Evolutionary conservation across 371 early-diverging fungal genomes (phyloP).

Genomic region (Lichtheimia corymbifera): DNA sequence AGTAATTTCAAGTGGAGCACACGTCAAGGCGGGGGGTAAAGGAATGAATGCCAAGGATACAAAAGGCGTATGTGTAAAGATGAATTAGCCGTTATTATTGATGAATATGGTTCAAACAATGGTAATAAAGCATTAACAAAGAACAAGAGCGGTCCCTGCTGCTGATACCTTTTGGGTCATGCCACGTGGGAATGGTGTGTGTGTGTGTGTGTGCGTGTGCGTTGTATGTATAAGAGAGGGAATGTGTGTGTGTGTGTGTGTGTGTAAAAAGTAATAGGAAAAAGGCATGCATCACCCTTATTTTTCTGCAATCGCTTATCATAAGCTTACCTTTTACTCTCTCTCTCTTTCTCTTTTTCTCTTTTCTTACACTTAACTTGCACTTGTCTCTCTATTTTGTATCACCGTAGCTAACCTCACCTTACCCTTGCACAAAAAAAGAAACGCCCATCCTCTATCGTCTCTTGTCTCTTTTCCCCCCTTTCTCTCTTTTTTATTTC

Average conservation of each 20-base stretch:
- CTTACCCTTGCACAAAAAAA: slow-evolving; percentile 11
- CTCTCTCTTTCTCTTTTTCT: background rate
- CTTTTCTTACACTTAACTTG: background rate
- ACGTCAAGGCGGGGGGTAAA: too few species aligned
- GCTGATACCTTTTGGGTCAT: slow-evolving; percentile 1
- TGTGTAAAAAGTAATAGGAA: too few species aligned
- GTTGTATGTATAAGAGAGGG: too few species aligned
- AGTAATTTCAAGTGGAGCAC: too few species aligned
- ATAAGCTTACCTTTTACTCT: background rate
- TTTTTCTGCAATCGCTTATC: background rate
- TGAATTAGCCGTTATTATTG: too few species aligned
- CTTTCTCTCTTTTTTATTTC: slow-evolving; percentile 9
- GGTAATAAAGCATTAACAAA: background rate
- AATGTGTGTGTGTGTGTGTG: too few species aligned
- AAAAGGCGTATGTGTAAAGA: too few species aligned
- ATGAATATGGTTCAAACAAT: too few species aligned
- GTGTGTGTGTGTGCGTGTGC: too few species aligned
- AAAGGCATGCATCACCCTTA: too few species aligned
- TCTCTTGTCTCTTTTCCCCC: background rate
- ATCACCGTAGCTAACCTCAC: slow-evolving; percentile 5
- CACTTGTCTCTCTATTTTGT: background rate
- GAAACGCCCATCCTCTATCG: slow-evolving; percentile 6
- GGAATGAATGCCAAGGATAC: too few species aligned
- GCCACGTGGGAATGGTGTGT: slow-evolving; percentile 7
- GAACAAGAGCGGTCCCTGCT: slow-evolving; percentile 7